Percentiles rank a stretch among this genome's conserved stretches.
These are phyloP conservation scores for Fusarium sp. DNA, from an alignment of 2,329 filamentous ascomycete species.

Conservation along the genomic window DNA sequence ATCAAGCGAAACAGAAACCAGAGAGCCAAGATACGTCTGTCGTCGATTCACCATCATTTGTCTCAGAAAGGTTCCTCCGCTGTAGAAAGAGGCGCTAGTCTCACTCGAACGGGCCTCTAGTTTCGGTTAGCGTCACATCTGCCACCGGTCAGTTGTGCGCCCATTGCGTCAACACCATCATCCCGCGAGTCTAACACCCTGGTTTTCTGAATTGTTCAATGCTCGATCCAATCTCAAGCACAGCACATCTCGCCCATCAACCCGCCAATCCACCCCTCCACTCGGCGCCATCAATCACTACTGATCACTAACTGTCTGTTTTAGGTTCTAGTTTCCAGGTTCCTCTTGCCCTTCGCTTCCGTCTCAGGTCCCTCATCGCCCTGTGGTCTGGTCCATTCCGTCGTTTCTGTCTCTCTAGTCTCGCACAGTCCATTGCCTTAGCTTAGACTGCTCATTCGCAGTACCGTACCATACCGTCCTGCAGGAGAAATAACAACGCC, in stretches of 20 bases:
- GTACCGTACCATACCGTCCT: constrained; percentile 3
- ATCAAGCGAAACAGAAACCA: background rate
- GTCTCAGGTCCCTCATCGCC: constrained; percentile 23
- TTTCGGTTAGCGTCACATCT: constrained; percentile 32
- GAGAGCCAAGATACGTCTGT: constrained; percentile 22
- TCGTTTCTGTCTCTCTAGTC: constrained; percentile 28
- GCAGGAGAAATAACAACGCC: constrained; percentile 44
- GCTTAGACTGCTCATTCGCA: constrained; percentile 17
- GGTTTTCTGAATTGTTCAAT: constrained; percentile 25
- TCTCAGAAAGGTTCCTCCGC: constrained; percentile 35
- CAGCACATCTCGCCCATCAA: constrained; percentile 5
- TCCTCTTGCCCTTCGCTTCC: constrained; percentile 11
- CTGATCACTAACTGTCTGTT: background rate
- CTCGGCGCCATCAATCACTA: constrained; percentile 29
- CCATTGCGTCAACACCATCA: constrained; percentile 49
- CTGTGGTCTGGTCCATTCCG: constrained; percentile 28
- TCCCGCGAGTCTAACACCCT: constrained; percentile 36
- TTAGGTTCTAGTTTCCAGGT: constrained; percentile 24
- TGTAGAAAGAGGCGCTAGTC: constrained; percentile 32
- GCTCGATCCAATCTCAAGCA: constrained; percentile 18
- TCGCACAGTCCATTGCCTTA: constrained; percentile 19
- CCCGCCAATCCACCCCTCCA: constrained; percentile 15
- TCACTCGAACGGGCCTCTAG: constrained; percentile 33
- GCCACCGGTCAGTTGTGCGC: constrained; percentile 37
- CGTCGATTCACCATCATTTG: constrained; percentile 35